Base-by-base conservation (phyloP, 257 asterid genomes). In the Fraxinus americana region DNA sequence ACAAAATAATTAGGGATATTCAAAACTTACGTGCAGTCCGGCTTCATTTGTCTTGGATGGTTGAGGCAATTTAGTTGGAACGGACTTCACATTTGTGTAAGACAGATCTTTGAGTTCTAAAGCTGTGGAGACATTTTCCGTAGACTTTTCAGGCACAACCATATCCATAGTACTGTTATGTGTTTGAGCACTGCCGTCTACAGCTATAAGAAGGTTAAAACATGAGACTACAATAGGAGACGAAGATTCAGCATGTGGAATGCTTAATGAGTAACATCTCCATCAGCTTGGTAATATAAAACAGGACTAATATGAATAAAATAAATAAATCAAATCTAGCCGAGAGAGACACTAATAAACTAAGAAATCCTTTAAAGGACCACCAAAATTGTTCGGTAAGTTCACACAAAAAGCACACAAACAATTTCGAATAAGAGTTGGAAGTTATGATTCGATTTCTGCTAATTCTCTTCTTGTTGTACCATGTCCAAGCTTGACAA, bases 21-120 rank as follows among this genome's bases (percentile, higher is more conserved):
- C 43, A 68, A 54, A 25, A 75, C 85, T 72, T 67, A 96, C 99
- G 95, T 91, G 96, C 78, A 84, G 23, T 96, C 95, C 90, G 75
- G 82, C 7, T 71, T 91, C 96, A 67, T 81, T 81, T 29, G 94
- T 88, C 68, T 81, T 73, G 29, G 83, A 72, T 32, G 86, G 72
- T 25, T 79, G 87, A 32, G 89, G 84, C 78, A 36, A 75, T 71
- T 71, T 82, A 65, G 80, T 75, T 5, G 91, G 89, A 75, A 86
- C 85, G 41, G 91, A 72, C 67, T 85, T 88, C 10, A 76, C 77
- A 87, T 82, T 86, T 39, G 50, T 45, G 71, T 79, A 80, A 48
- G 94, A 74, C 74, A 90, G 83, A 73, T 87, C 89, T 73, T 87
- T 82, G 52, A 89, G 86, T 52, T 86, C 97, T 82, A 91, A 80